Evolutionary conservation across 1,284 basidiomycete species (phyloP).

Genomic region (Puccinia coronata): DNA sequence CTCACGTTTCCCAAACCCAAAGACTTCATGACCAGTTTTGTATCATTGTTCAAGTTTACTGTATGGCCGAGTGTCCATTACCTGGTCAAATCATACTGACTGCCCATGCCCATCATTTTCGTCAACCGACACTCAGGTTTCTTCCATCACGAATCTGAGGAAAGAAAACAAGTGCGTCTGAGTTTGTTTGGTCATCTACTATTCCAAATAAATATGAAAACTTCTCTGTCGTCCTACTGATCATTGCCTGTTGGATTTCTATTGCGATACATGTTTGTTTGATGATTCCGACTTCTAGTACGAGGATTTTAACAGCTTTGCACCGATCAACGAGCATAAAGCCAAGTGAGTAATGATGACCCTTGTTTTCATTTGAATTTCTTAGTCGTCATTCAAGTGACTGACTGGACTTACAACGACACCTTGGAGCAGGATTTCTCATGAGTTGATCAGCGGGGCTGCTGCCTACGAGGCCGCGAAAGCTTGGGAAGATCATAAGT

Average conservation of each 20-base stretch:
- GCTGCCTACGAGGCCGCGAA: constrained; percentile 48
- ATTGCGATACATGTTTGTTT: too few relatives aligned
- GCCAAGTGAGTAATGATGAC: constrained; percentile 22
- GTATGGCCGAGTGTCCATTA: too few relatives aligned
- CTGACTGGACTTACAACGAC: background rate
- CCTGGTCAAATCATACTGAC: background rate
- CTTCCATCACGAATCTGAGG: constrained; percentile 40
- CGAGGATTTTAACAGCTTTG: constrained; percentile 33
- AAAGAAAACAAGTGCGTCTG: constrained; percentile 17
- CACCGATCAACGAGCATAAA: constrained; percentile 25
- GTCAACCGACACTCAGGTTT: background rate
- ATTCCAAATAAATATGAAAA: too few relatives aligned
- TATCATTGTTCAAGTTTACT: too few relatives aligned
- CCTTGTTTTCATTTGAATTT: background rate
- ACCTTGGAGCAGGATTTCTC: constrained; percentile 32
- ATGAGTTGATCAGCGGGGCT: constrained; percentile 47
- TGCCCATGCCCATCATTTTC: background rate
- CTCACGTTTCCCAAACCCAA: background rate
- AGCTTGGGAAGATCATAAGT: constrained; percentile 50
- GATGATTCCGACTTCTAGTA: constrained; percentile 3
- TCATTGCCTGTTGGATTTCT: too few relatives aligned
- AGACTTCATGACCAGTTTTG: background rate
- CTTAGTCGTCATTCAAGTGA: background rate
- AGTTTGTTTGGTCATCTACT: too few relatives aligned
- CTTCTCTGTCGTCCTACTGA: too few relatives aligned